phyloP scores from a whole-genome alignment of 441 rosid species.

The Eutrema salsugineum region DNA sequence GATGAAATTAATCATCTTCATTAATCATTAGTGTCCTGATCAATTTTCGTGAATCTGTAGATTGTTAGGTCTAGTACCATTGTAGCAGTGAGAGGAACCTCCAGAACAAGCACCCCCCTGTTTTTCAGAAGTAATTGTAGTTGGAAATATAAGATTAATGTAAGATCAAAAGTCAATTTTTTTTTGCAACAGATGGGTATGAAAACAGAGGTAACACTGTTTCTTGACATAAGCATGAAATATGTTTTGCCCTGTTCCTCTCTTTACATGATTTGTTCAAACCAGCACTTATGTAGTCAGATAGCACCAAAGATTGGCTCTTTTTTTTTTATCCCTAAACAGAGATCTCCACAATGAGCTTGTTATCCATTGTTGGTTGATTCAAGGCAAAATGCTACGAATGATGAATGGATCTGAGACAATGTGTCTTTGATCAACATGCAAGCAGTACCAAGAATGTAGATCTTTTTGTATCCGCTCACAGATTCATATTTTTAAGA shows the following conservation, averaged over 20 bases:
- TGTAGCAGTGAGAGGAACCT: slow-evolving; percentile 25
- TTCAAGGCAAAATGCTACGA: neutral
- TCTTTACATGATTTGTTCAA: too few relatives aligned
- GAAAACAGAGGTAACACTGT: too few relatives aligned
- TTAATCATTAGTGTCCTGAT: neutral
- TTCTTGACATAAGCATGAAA: neutral
- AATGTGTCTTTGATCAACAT: neutral
- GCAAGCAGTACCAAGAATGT: too few relatives aligned
- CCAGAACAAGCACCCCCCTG: slow-evolving; percentile 39
- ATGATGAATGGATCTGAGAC: neutral
- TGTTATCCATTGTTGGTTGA: neutral
- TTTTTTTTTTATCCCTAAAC: too few relatives aligned
- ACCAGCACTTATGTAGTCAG: too few relatives aligned
- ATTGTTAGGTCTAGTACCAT: neutral
- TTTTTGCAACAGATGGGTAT: too few relatives aligned
- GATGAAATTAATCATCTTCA: neutral
- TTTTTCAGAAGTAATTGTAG: neutral
- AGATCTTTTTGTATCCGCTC: too few relatives aligned
- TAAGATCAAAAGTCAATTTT: too few relatives aligned
- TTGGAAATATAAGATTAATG: neutral
- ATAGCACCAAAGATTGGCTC: too few relatives aligned
- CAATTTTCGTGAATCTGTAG: too few relatives aligned
- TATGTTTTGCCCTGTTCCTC: neutral
- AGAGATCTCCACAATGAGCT: neutral
- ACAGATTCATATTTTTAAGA: too few relatives aligned